Percentiles rank a stretch among this genome's conserved stretches.
These are phyloP conservation scores for Chlorencoelia australis DNA, from an alignment of 2,329 filamentous ascomycete species.

Conservation along the genomic window DNA sequence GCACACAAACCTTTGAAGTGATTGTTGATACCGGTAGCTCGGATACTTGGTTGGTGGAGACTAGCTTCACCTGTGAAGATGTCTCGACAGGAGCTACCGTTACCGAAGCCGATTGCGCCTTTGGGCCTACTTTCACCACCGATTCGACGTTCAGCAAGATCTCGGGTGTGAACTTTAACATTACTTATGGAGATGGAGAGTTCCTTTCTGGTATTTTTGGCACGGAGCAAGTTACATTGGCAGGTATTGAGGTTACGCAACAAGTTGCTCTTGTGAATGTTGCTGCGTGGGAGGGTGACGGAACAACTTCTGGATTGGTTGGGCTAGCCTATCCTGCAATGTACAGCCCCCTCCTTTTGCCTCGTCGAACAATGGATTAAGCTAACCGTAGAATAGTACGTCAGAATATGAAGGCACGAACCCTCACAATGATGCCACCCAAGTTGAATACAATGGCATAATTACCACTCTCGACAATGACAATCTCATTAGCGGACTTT, in stretches of 20 bases:
- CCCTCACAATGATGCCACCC: conserved; percentile 28
- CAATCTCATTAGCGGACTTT: conserved; percentile 34
- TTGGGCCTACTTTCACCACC: conserved; percentile 10
- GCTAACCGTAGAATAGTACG: conserved; percentile 18
- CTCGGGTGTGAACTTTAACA: conserved; percentile 32
- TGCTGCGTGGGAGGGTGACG: conserved; percentile 35
- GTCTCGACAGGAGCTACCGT: conserved; percentile 9
- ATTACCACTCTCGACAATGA: conserved; percentile 38
- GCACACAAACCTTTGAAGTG: conserved; percentile 26
- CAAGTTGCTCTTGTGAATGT: conserved; percentile 36
- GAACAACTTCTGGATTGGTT: conserved; percentile 36
- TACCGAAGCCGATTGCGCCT: conserved; percentile 6
- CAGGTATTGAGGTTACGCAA: conserved; percentile 36
- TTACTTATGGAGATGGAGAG: conserved; percentile 35
- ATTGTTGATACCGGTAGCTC: conserved; percentile 36
- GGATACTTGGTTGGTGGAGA: conserved; percentile 35
- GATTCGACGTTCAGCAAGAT: conserved; percentile 29
- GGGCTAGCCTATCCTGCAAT: conserved; percentile 40
- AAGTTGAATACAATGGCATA: conserved; percentile 35
- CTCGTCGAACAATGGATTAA: background rate
- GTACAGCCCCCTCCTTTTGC: conserved; percentile 2
- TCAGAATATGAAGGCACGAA: conserved; percentile 8
- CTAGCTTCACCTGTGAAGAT: conserved; percentile 29
- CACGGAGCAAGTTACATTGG: conserved; percentile 34
- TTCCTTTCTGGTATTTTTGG: conserved; percentile 31